Conservation (phyloP, 768 basidiomycete genomes). For the Hericium rajendrae region DNA sequence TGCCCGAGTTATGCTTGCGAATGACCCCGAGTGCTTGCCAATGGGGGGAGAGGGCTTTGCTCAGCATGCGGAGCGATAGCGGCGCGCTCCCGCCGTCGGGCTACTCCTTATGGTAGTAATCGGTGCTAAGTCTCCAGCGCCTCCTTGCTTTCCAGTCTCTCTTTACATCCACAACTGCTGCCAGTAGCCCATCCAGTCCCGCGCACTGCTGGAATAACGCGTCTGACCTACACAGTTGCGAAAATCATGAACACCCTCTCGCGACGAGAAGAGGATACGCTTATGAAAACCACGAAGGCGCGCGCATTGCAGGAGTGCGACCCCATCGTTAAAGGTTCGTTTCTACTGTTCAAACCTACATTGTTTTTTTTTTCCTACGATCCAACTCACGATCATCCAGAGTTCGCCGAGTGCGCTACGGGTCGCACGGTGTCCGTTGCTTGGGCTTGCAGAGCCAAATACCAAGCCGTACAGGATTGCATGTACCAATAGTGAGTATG, state of each 20-base stretch:
- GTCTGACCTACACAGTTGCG: too few species aligned
- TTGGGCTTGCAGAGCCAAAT: conserved; percentile 71
- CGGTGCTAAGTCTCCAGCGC: too few species aligned
- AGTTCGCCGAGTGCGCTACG: conserved; percentile 75
- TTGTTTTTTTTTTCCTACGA: too few species aligned
- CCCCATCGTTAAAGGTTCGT: conserved; percentile 58
- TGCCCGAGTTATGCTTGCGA: too few species aligned
- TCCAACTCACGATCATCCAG: conserved; percentile 27
- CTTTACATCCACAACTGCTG: too few species aligned
- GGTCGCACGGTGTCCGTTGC: conserved; percentile 78
- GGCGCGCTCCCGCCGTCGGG: not conserved
- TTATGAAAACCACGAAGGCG: conserved; percentile 74
- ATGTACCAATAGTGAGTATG: conserved; percentile 66
- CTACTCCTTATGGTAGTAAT: not conserved
- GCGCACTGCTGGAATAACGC: too few species aligned
- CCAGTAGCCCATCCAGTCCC: too few species aligned
- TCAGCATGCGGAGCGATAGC: not conserved
- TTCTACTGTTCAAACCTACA: not conserved
- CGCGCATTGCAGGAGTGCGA: conserved; percentile 75
- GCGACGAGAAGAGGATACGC: conserved; percentile 78
- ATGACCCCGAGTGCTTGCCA: not conserved
- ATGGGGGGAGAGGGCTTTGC: not conserved
- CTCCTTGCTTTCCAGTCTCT: too few species aligned
- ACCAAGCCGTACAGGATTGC: conserved; percentile 65
- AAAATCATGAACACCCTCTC: conserved; percentile 70